A percentile compares a stretch with the other conserved stretches of the same genome.
These are phyloP conservation scores for Plasmodium inui DNA, from an alignment of 169 alveolate genomes.

Conservation along the genomic window DNA sequence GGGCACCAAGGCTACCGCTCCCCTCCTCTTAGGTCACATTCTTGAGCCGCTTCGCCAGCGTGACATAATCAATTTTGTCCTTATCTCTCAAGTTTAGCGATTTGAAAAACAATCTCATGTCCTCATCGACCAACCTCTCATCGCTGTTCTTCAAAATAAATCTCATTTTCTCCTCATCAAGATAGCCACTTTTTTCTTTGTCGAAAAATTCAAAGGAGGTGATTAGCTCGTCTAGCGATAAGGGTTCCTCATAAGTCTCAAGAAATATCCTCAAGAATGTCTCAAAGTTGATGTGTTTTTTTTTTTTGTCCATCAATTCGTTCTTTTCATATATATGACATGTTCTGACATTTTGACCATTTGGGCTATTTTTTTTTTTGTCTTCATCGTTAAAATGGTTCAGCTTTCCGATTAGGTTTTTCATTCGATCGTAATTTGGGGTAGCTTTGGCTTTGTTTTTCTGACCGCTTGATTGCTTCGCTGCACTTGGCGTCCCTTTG, in stretches of 20 bases:
- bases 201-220: slow-evolving; percentile 71
- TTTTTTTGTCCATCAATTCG: slow-evolving; percentile 4
- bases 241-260: slow-evolving; percentile 55
- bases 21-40: neutral
- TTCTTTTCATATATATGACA: neutral
- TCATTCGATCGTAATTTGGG: slow-evolving; percentile 27
- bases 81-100: slow-evolving; percentile 31
- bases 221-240: slow-evolving; percentile 36
- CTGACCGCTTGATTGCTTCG: neutral
- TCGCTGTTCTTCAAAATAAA: slow-evolving; percentile 44
- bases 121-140: slow-evolving; percentile 50
- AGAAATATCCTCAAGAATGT: slow-evolving; percentile 59
- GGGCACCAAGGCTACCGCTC: neutral
- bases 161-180: slow-evolving; percentile 18
- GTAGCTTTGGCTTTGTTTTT: neutral
- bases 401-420: slow-evolving; percentile 29
- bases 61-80: slow-evolving; percentile 58
- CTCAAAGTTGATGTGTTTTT: slow-evolving; percentile 67
- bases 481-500: neutral
- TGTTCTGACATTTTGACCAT: neutral
- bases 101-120: slow-evolving; percentile 41
- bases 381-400: slow-evolving; percentile 11
- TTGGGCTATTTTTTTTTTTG: neutral
- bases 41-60: slow-evolving; percentile 45
- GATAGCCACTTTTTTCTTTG: slow-evolving; percentile 69